Base-by-base conservation (phyloP, 164 flowering plant species). In the Liquidambar formosana region DNA sequence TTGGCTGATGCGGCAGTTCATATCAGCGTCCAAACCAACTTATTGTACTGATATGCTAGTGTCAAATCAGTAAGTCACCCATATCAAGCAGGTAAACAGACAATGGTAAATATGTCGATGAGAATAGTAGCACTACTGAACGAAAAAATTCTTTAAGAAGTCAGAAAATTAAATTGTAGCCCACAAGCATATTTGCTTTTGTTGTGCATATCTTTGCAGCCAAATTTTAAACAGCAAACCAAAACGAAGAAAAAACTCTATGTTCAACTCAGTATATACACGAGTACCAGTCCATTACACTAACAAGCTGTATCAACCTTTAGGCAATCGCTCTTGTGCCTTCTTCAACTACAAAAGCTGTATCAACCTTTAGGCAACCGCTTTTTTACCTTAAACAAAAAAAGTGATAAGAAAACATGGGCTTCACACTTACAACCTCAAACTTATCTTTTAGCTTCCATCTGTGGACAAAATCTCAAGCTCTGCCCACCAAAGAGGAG, bases 401-500 rank as follows among this genome's bases (percentile, higher is more conserved):
- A 12, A 11, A 43, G 43, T 8, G 33, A 18, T 4, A 28, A 66
- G 41, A 56, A 10, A 22, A 9, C 5, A 18, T 49, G 19, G 28
- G 0, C 21, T n/a, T 38, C 28, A 62, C 38, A 56, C 64, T 46
- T 65, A 45, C 62, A 71, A 22, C 18, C 21, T 15, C 13, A 61
- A 33, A 58, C 60, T 69, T 67, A 19, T 15, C 26, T 11, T 27
- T 66, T 75, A 81, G 48, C 56, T 77, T 56, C 81, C 83, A 9
- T 84, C 86, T 1, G 81, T 63, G 0, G 97, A 87, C 63, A 83
- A 26, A 63, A 92, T 80, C 74, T 92, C 97, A 62, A 92, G 89
- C 73, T 92, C 97, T 22, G 95, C 97, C 97, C 97, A 92, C 97
- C 97, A 92, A 57, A 92, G 86, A 38, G 95, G 97, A 26, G 97